These are phyloP conservation scores for Daphne laureola DNA, from an alignment of 441 rosid species.

Conservation along the genomic window DNA sequence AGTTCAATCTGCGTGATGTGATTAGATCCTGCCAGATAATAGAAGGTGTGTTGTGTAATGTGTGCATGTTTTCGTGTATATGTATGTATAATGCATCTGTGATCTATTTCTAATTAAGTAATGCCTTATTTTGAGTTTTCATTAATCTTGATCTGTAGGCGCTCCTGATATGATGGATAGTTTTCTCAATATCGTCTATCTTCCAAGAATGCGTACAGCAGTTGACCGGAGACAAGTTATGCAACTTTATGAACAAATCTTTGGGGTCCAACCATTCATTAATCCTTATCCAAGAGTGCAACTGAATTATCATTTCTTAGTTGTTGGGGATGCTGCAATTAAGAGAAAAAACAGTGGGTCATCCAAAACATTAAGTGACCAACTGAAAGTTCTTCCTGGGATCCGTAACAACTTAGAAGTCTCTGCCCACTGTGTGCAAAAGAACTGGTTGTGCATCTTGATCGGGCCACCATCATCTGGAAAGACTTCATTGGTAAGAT, in stretches of 20 bases:
- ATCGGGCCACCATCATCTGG: conserved; percentile 92
- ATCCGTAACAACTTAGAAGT: conserved; percentile 87
- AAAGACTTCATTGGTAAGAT: conserved; percentile 87
- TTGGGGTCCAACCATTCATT: conserved; percentile 55
- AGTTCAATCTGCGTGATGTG: conserved; percentile 97
- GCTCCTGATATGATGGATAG: conserved; percentile 31
- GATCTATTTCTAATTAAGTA: not conserved
- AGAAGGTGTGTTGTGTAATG: conserved; percentile 42
- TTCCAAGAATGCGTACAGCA: conserved; percentile 95
- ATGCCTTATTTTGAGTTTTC: conserved; percentile 7
- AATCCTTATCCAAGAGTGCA: conserved; percentile 86
- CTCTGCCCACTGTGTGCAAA: conserved; percentile 66
- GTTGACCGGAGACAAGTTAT: conserved; percentile 79
- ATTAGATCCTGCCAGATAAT: conserved; percentile 84
- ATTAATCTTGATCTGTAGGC: conserved; percentile 25
- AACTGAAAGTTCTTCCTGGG: conserved; percentile 66
- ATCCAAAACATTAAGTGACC: conserved; percentile 32
- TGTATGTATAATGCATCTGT: too few relatives aligned
- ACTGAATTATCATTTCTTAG: conserved; percentile 44
- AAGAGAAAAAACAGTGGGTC: conserved; percentile 46
- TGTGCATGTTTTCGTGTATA: not conserved
- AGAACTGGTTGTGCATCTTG: conserved; percentile 89
- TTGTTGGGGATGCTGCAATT: conserved; percentile 64
- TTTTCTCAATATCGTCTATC: conserved; percentile 74
- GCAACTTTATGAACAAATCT: conserved; percentile 61